A percentile compares a stretch with the other conserved stretches of the same genome.
phyloP scores from a whole-genome alignment of 139 green algal species.

The Picochlorum sp. region DNA sequence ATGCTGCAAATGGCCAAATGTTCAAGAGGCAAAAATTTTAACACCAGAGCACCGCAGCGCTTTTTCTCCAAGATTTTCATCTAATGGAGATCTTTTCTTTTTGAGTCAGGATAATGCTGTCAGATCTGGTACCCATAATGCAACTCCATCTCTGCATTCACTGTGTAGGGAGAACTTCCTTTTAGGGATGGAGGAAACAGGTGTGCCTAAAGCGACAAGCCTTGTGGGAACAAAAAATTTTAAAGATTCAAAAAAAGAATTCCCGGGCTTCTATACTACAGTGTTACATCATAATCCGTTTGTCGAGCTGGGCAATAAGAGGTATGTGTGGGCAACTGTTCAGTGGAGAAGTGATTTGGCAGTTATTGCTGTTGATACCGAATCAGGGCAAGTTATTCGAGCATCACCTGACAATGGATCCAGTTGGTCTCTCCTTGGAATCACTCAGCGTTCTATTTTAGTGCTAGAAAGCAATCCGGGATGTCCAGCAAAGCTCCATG shows the following conservation, averaged over 20 bases:
- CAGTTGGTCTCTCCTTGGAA: slow-evolving; percentile 32
- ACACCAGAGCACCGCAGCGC: slow-evolving; percentile 25
- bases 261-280: slow-evolving; percentile 51
- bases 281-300: background rate
- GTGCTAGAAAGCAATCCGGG: slow-evolving; percentile 20
- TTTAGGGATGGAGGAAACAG: background rate
- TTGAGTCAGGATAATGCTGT: slow-evolving; percentile 59
- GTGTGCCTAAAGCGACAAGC: background rate
- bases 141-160: slow-evolving; percentile 59
- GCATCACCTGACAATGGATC: slow-evolving; percentile 25
- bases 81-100: slow-evolving; percentile 65
- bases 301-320: background rate
- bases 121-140: slow-evolving; percentile 56
- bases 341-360: slow-evolving; percentile 57
- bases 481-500: slow-evolving; percentile 29
- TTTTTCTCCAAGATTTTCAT: slow-evolving; percentile 53
- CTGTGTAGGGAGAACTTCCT: slow-evolving; percentile 29
- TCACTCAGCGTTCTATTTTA: slow-evolving; percentile 19
- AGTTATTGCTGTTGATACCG: slow-evolving; percentile 51
- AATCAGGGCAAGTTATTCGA: slow-evolving; percentile 20
- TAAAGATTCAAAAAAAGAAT: background rate
- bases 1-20: background rate
- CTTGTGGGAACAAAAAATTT: background rate
- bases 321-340: slow-evolving; percentile 31
- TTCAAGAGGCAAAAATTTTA: slow-evolving; percentile 7